Conservation (phyloP, 2,329 filamentous ascomycete genomes). For the Trichoderma atroviride region DNA sequence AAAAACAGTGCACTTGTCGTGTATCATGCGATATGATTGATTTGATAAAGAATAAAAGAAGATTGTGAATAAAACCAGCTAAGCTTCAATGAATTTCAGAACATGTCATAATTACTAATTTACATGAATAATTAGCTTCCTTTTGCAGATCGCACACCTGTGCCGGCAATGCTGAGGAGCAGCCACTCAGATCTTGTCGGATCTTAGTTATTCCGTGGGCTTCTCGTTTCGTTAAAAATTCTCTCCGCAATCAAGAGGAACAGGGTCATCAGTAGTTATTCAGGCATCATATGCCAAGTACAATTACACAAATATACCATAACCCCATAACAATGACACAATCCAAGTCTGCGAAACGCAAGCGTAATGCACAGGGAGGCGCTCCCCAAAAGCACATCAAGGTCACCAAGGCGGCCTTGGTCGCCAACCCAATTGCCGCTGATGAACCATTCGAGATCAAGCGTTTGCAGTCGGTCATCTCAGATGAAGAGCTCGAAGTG, state of each 20-base stretch:
- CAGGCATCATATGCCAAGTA: background rate
- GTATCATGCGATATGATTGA: background rate
- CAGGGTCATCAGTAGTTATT: background rate
- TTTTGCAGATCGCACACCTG: background rate
- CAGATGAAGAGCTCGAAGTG: conserved; percentile 67
- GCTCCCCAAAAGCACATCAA: conserved; percentile 45
- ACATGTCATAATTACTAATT: background rate
- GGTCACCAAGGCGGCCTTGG: conserved; percentile 40
- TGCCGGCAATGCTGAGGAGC: background rate
- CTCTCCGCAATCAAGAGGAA: background rate
- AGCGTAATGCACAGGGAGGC: conserved; percentile 44
- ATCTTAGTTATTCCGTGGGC: background rate
- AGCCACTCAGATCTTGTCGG: background rate
- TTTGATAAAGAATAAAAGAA: background rate
- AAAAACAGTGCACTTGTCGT: background rate
- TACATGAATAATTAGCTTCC: background rate
- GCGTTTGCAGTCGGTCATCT: conserved; percentile 57
- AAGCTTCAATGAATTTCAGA: background rate
- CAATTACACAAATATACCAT: background rate
- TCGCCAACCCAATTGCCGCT: conserved; percentile 41
- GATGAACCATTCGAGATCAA: conserved; percentile 48
- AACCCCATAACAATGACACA: conserved; percentile 52
- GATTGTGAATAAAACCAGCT: background rate
- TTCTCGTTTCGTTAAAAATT: background rate
- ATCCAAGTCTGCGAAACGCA: conserved; percentile 51